Percentiles rank a stretch among this genome's conserved stretches.
phyloP scores from a whole-genome alignment of 495 filamentous ascomycete species.

The Talaromyces adpressus region DNA sequence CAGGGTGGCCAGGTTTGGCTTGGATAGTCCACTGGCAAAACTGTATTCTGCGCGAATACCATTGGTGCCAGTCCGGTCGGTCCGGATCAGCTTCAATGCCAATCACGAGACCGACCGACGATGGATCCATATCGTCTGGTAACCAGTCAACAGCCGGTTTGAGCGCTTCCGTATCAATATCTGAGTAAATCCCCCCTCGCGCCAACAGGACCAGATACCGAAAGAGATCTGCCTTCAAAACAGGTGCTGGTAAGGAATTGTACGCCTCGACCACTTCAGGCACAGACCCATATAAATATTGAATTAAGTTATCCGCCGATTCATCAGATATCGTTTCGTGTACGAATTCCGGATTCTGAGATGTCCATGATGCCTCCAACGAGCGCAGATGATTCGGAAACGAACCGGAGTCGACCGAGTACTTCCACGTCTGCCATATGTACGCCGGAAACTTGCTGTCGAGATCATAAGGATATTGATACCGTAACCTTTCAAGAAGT shows the following conservation, averaged over 20 bases:
- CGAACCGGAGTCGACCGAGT: constrained; percentile 69
- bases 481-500: constrained; percentile 76
- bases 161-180: constrained; percentile 89
- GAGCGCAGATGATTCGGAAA: constrained; percentile 70
- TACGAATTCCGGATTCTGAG: constrained; percentile 82
- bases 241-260: constrained; percentile 70
- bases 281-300: constrained; percentile 77
- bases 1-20: constrained; percentile 87
- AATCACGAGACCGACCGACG: constrained; percentile 74
- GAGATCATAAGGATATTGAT: constrained; percentile 90
- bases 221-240: constrained; percentile 97
- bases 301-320: constrained; percentile 71
- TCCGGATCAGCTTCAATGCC: constrained; percentile 97
- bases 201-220: constrained; percentile 92
- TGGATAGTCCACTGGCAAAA: constrained; percentile 99
- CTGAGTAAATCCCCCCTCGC: constrained; percentile 89
- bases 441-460: constrained; percentile 88
- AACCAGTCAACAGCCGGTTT: constrained; percentile 83
- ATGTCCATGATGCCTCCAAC: constrained; percentile 85
- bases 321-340: constrained; percentile 96
- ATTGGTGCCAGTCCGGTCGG: constrained; percentile 82
- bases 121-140: constrained; percentile 65
- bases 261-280: constrained; percentile 95
- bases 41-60: constrained; percentile 93
- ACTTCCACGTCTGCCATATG: constrained; percentile 99